Conservation (phyloP, 1,284 basidiomycete genomes). For the Apiotrichum laibachii region DNA sequence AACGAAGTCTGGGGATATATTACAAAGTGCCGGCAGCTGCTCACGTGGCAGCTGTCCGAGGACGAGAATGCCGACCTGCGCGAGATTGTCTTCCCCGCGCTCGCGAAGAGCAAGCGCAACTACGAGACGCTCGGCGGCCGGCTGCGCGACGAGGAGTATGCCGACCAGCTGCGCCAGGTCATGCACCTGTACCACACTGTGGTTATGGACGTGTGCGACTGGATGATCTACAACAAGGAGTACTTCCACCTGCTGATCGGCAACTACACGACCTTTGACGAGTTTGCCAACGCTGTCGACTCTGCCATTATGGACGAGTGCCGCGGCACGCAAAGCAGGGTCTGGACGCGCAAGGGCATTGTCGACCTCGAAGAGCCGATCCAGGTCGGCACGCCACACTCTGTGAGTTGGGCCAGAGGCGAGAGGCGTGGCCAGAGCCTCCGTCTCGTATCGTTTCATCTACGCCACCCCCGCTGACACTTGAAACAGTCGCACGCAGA, state of each 20-base stretch:
- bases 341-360: conserved; percentile 5
- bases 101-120: background rate
- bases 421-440: too few relatives aligned
- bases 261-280: conserved; percentile 7
- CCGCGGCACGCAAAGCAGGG: conserved; percentile 2
- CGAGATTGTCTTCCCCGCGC: conserved; percentile 12
- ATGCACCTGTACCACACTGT: conserved; percentile 16
- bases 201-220: conserved; percentile 16
- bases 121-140: conserved; percentile 2
- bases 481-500: background rate
- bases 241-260: conserved; percentile 16
- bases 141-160: conserved; percentile 1
- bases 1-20: conserved; percentile 13
- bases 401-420: background rate
- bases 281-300: conserved; percentile 6
- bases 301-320: conserved; percentile 14
- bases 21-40: conserved; percentile 16
- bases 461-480: background rate
- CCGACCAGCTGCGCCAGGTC: conserved; percentile 8
- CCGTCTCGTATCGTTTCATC: too few relatives aligned
- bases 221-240: conserved; percentile 14
- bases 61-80: conserved; percentile 14
- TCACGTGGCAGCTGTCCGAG: conserved; percentile 8
- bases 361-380: conserved; percentile 4
- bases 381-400: conserved; percentile 3